Percentiles rank a stretch among this genome's conserved stretches.
phyloP scores from a whole-genome alignment of 495 filamentous ascomycete species.

The Staphylotrichum longicolle region DNA sequence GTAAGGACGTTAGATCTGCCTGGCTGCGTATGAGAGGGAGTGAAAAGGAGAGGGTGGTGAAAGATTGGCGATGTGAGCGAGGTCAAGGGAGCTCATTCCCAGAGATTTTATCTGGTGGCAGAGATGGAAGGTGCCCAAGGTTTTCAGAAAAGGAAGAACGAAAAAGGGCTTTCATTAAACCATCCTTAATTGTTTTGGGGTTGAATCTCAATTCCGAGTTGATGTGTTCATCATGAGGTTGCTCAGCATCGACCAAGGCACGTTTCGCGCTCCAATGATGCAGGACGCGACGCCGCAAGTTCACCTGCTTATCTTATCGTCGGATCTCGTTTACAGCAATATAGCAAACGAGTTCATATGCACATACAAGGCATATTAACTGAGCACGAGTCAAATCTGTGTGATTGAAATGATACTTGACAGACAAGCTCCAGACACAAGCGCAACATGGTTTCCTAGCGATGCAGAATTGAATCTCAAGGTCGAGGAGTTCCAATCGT shows the following conservation, averaged over 20 bases:
- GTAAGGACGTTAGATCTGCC: neutral
- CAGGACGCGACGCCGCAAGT: constrained; percentile 8
- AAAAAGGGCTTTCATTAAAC: no score
- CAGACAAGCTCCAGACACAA: no score
- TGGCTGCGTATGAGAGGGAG: neutral
- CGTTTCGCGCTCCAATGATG: constrained; percentile 4
- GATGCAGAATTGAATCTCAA: no score
- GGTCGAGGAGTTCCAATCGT: no score
- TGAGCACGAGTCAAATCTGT: no score
- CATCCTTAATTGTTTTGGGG: neutral
- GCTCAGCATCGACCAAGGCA: no score
- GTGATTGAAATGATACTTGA: no score
- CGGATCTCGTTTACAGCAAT: neutral
- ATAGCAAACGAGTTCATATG: no score
- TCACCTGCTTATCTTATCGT: constrained; percentile 6
- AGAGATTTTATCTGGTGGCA: neutral
- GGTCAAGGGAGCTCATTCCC: neutral
- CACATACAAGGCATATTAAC: no score
- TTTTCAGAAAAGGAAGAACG: no score
- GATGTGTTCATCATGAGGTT: neutral
- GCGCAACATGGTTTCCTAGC: no score
- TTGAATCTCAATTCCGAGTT: neutral
- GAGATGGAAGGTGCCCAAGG: neutral
- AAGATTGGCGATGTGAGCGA: neutral
- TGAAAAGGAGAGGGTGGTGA: neutral